Base-by-base conservation (phyloP, 2,329 filamentous ascomycete species). In the Fusarium phyllophilum region DNA sequence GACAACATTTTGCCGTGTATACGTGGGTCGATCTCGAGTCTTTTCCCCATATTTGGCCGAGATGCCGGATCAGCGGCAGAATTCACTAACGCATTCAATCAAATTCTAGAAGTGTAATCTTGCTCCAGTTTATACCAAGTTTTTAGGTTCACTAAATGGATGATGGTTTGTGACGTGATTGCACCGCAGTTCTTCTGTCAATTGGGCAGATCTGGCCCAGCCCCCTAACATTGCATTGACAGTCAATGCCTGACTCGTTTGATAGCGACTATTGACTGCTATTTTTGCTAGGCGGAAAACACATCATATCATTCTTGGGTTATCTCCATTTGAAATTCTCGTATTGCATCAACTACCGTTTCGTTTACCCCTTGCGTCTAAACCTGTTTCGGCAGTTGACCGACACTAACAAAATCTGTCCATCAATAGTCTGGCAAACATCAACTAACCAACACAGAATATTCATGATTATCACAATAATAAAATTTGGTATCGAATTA, bases 21-120 rank as follows among this genome's bases (percentile, higher is more conserved):
- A 62, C 65, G 65, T 67, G 52, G 36, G 44, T 66, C 39, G 10
- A 51, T 51, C 49, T 26, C 9, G 5, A 22, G 20, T 31, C 12
- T 36, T 45, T 45, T 45, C 24, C 39, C 44, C 61, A 58, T 22
- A 58, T 20, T 52, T 66, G 49, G 38, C 18, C 39, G 45, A 24
- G 64, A 67, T 66, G 61, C 64, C 62, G 62, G 61, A 65, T 49
- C 61, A 61, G 26, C 51, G 26, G 20, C 44, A n/a, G 7, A 31
- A 24, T 9, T n/a, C 15, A 51, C 29, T 12, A 24, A 36, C 33
- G 24, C 33, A 51, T 36, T 51, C 31, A 58, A 59, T 58, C 20
- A 58, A 18, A 1, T n/a, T 24, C 8, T 7, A 33, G 12, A 15
- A 56, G 22, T 26, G 12, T 38, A 3, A 36, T n/a, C 24, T 6